Conservation (phyloP, 176 grass and related monocot species). For the Ensete ventricosum region DNA sequence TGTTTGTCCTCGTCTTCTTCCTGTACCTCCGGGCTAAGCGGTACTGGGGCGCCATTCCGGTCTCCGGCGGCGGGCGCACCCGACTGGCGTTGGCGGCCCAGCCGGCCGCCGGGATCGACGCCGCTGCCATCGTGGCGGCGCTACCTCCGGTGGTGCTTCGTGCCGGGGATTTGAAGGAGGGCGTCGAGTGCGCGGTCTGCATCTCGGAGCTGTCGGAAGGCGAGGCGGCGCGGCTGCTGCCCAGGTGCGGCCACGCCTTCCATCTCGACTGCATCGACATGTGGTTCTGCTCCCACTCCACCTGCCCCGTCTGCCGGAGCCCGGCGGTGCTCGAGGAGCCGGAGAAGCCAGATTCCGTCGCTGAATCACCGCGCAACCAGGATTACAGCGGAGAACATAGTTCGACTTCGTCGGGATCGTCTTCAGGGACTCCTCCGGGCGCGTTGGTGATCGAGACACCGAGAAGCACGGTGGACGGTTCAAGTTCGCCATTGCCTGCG, state of each 20-base stretch:
- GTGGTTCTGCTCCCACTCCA: conserved; percentile 8
- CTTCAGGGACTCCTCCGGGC: neutral
- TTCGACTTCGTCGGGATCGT: neutral
- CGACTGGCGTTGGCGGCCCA: neutral
- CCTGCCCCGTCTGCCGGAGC: conserved; percentile 11
- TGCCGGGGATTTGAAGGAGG: neutral
- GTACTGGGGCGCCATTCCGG: conserved; percentile 9
- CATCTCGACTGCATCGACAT: conserved; percentile 12
- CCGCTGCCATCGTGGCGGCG: neutral
- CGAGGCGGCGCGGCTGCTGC: conserved; percentile 8
- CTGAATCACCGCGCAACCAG: no score
- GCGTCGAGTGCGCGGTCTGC: conserved; percentile 13
- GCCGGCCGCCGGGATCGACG: neutral
- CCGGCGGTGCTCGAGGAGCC: neutral
- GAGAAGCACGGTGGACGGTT: neutral
- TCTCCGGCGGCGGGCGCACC: neutral
- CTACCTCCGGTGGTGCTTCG: neutral
- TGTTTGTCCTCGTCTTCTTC: conserved; percentile 1
- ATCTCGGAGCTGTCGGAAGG: neutral
- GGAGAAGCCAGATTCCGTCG: no score
- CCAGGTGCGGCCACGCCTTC: conserved; percentile 4
- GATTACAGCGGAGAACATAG: neutral
- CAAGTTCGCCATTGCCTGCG: neutral
- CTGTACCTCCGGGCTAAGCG: conserved; percentile 1
- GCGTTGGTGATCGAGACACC: neutral